phyloP scores from a whole-genome alignment of 345 rosid species.

The Hibiscus tridactylites region DNA sequence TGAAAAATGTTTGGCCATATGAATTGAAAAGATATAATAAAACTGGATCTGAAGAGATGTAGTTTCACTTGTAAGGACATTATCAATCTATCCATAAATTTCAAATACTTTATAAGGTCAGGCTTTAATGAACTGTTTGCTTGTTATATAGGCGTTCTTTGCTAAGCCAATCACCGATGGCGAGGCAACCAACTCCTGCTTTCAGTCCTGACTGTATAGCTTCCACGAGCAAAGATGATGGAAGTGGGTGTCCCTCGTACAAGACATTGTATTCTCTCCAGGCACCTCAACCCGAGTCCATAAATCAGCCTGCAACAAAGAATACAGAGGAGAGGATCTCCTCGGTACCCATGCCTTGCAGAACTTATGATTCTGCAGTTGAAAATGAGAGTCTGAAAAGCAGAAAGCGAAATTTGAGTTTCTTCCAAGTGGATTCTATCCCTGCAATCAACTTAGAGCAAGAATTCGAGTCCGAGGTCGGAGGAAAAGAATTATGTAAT shows the following conservation, averaged over 20 bases:
- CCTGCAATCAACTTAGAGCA: conserved; percentile 52
- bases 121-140: not conserved
- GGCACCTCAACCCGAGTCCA: conserved; percentile 27
- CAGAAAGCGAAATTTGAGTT: conserved; percentile 48
- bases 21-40: not conserved
- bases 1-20: not conserved
- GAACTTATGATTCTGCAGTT: conserved; percentile 4
- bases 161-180: conserved; percentile 83
- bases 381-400: conserved; percentile 29
- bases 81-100: not conserved
- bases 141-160: conserved; percentile 63
- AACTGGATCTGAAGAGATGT: not conserved
- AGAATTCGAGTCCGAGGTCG: conserved; percentile 25
- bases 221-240: conserved; percentile 21
- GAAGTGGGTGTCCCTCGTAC: conserved; percentile 32
- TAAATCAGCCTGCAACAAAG: conserved; percentile 17
- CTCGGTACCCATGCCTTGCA: conserved; percentile 17
- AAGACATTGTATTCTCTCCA: conserved; percentile 29
- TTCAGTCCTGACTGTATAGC: conserved; percentile 32
- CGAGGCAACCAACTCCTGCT: conserved; percentile 26
- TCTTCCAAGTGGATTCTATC: conserved; percentile 28
- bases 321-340: conserved; percentile 22
- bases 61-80: not conserved
- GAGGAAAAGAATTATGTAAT: conserved; percentile 17
- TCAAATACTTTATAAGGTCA: not conserved